These are phyloP conservation scores for Rubia yunnanensis DNA, from an alignment of 257 asterid species.

Conservation along the genomic window DNA sequence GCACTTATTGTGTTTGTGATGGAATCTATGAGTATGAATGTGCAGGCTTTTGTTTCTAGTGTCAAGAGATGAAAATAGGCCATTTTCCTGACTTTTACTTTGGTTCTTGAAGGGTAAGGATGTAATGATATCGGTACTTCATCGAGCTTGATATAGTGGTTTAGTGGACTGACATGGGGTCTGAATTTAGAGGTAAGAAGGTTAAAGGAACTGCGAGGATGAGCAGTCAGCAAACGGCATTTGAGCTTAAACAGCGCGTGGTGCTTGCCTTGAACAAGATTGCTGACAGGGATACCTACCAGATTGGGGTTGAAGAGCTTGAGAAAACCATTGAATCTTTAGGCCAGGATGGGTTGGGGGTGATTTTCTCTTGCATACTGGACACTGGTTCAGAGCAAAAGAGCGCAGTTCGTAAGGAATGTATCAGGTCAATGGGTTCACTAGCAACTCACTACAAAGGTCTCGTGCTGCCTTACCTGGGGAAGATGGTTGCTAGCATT, in stretches of 20 bases:
- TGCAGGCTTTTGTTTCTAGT: not conserved
- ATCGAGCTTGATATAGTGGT: slow-evolving; percentile 9
- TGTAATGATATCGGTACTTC: slow-evolving; percentile 1
- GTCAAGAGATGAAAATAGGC: not conserved
- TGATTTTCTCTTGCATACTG: slow-evolving; percentile 71
- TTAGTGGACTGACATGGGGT: slow-evolving; percentile 6
- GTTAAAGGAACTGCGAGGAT: slow-evolving; percentile 49
- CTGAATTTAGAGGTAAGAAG: slow-evolving; percentile 22
- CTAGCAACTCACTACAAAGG: slow-evolving; percentile 54
- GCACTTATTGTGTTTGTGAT: not conserved
- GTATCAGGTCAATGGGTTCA: slow-evolving; percentile 71
- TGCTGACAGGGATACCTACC: slow-evolving; percentile 87
- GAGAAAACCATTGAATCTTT: slow-evolving; percentile 59
- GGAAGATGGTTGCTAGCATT: slow-evolving; percentile 68
- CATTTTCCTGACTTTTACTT: not conserved
- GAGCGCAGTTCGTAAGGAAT: slow-evolving; percentile 84
- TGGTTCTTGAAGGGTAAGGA: not conserved
- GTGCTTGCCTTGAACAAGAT: slow-evolving; percentile 74
- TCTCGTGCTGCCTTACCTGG: slow-evolving; percentile 58
- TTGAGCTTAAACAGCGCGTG: slow-evolving; percentile 76
- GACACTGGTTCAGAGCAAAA: slow-evolving; percentile 77
- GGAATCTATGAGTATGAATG: not conserved
- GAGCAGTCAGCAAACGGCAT: slow-evolving; percentile 58
- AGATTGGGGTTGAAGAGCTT: slow-evolving; percentile 77
- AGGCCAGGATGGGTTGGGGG: slow-evolving; percentile 58